Evolutionary conservation across 225 moss, liverwort and hornwort genomes (phyloP), one percentile per base, ranked within the genome.

Genomic region (Pseudisothecium myosuroides): DNA sequence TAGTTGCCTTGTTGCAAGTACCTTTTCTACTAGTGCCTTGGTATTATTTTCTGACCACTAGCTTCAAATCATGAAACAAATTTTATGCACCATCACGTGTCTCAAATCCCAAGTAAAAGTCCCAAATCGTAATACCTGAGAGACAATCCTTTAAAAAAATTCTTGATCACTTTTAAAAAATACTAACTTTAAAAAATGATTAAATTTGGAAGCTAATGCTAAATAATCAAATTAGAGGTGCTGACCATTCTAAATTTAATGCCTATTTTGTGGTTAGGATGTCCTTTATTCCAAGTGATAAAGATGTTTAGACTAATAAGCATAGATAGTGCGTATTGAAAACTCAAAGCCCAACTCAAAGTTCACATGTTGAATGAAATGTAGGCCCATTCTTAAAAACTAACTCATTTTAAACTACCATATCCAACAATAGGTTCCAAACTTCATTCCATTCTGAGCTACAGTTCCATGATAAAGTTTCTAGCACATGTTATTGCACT

Each of bases 1-100:
- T 1, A 45, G 0, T 45, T 28, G 17, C 17, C 11, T 73, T 0
- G 2, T 28, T 43, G 28, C 0, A 45, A 0, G 45, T 0, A 2
- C 2, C 4, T 45, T 45, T 73, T 73, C 17, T 29, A 29, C 10
- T 12, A 28, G 10, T 73, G 10, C 7, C 31, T 74, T 31, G 47
- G 31, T 73, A 17, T 17, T 73, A 18, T 47, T 45, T 45, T 4
- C 0, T 0, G 1, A 47, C 19, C 1, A 12, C n/a, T 68, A n/a
- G n/a, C 2, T n/a, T 4, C 12, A 68, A 2, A n/a, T 4, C 4
- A 22, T n/a, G 22, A n/a, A 68, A 6, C 4, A 68, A 18, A 11
- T 47, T 74, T 74, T 10, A 29, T 18, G 18, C 7, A 47, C 11
- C 11, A 47, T 31, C 2, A 29, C 17, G 31, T 18, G 47, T 29